Evolutionary conservation across 164 flowering plant genomes (phyloP), one percentile per base, ranked within the genome.

Genomic region (Saururus chinensis): DNA sequence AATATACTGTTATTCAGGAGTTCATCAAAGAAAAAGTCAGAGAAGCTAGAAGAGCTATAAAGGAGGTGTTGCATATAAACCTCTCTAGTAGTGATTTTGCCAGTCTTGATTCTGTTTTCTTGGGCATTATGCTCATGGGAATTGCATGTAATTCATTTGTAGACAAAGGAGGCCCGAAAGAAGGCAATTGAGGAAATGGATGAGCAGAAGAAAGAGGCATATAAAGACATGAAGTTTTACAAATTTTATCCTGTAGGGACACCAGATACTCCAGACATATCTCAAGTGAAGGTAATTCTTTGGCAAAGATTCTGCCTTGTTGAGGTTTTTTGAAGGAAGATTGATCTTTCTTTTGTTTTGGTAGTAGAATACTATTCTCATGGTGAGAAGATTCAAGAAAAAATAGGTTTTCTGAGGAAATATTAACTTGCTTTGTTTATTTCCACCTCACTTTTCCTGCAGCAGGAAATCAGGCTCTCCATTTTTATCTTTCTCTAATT

Each of bases 171-270:
- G 68, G 92, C 96, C 24, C 81, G 92, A 26, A 84, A 68, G 62
- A 89, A 80, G 58, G 86, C 87, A 21, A 14, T 77, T 55, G 92
- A 79, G 62, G 95, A 89, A 68, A 84, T 92, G 95, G 84, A 79
- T 62, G 88, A 72, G 66, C 92, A 86, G 59, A 74, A 74, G 10
- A 89, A 71, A 70, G 71, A 74, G 37, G 96, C 90, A 54, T 80
- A 71, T 71, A 68, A 87, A 69, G 79, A 68, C 52, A 91, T 91
- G 82, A 76, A 63, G 68, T 87, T 95, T 68, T 91, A 89, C 82
- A 95, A 95, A 72, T 95, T 89, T 74, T 95, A 95, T 70, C 99
- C 99, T 19, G 86, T 86, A 45, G 64, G 74, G 30, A 72, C 95
- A 48, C 82, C 90, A 12, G 92, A 85, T 65, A 65, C 90, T 51